These are phyloP conservation scores for Penicillium sp. DNA, from an alignment of 2,329 filamentous ascomycete genomes.

Conservation along the genomic window DNA sequence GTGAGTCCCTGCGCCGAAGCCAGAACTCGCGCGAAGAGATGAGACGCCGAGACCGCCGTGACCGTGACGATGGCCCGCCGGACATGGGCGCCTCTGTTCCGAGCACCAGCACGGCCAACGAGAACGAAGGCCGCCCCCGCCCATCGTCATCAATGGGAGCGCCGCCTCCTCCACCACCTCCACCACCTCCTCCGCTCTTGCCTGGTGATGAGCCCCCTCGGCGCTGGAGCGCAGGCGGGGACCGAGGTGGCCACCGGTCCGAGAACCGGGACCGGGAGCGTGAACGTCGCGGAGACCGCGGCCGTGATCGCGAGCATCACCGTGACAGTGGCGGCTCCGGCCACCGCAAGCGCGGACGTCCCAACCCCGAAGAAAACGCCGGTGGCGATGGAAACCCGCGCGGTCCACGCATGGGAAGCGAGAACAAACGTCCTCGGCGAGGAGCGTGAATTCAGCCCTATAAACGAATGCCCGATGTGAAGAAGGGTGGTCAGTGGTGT, in stretches of 20 bases:
- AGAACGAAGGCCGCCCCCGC: conserved; percentile 35
- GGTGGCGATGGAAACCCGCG: conserved; percentile 25
- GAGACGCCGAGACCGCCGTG: conserved; percentile 36
- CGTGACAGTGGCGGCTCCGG: conserved; percentile 29
- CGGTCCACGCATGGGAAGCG: conserved; percentile 40
- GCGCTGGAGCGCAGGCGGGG: conserved; percentile 35
- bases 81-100: conserved; percentile 18
- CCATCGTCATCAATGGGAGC: conserved; percentile 35
- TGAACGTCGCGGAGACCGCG: conserved; percentile 36
- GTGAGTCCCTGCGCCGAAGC: conserved; percentile 34
- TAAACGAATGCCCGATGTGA: background rate
- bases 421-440: conserved; percentile 43
- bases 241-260: conserved; percentile 31
- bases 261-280: conserved; percentile 33
- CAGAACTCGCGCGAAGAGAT: conserved; percentile 35
- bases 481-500: background rate
- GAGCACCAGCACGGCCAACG: conserved; percentile 16
- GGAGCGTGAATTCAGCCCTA: conserved; percentile 34
- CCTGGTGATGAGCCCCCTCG: conserved; percentile 30
- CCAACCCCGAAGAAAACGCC: conserved; percentile 34
- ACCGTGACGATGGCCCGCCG: conserved; percentile 33
- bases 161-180: conserved; percentile 30
- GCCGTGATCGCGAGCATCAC: conserved; percentile 33
- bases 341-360: conserved; percentile 40
- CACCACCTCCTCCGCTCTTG: conserved; percentile 28